A percentile compares a stretch with the other conserved stretches of the same genome.
phyloP scores from a whole-genome alignment of 495 filamentous ascomycete genomes.

The Podospora pseudoanserina region DNA sequence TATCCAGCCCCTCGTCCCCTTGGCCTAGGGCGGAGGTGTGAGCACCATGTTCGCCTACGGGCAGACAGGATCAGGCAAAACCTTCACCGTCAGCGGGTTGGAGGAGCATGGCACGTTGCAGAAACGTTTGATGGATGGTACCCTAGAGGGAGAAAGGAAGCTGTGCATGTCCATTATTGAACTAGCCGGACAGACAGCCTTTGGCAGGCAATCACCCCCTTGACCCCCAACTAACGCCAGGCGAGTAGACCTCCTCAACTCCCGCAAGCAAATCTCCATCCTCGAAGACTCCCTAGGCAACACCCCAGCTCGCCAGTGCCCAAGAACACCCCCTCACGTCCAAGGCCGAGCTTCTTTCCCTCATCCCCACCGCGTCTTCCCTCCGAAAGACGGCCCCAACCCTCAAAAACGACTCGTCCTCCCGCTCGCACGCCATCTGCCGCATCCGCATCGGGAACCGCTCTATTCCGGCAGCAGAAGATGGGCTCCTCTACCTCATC shows the following conservation, averaged over 20 bases:
- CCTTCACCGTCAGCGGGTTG: constrained; percentile 37
- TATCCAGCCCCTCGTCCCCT: constrained; percentile 25
- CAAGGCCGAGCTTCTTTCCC: constrained; percentile 15
- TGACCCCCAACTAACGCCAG: not conserved
- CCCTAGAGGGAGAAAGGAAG: constrained; percentile 23
- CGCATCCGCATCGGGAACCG: constrained; percentile 43
- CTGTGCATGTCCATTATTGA: constrained; percentile 25
- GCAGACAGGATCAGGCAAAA: constrained; percentile 50
- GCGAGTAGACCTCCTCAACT: constrained; percentile 25
- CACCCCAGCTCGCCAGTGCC: constrained; percentile 25
- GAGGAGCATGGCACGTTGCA: constrained; percentile 23
- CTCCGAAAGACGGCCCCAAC: constrained; percentile 28
- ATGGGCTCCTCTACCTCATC: constrained; percentile 44
- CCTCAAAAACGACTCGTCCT: constrained; percentile 44
- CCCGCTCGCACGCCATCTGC: constrained; percentile 48
- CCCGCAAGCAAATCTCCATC: constrained; percentile 26
- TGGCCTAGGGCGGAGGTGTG: constrained; percentile 27
- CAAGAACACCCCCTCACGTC: constrained; percentile 17
- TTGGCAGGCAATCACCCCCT: constrained; percentile 5
- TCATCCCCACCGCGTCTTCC: constrained; percentile 24
- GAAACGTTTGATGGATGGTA: constrained; percentile 22
- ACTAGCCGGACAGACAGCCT: constrained; percentile 22
- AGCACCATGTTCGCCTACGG: constrained; percentile 45
- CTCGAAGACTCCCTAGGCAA: constrained; percentile 28
- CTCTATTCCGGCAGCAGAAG: constrained; percentile 14